Conservation (phyloP, 106 monocot species). For the Apostasia ramifera region DNA sequence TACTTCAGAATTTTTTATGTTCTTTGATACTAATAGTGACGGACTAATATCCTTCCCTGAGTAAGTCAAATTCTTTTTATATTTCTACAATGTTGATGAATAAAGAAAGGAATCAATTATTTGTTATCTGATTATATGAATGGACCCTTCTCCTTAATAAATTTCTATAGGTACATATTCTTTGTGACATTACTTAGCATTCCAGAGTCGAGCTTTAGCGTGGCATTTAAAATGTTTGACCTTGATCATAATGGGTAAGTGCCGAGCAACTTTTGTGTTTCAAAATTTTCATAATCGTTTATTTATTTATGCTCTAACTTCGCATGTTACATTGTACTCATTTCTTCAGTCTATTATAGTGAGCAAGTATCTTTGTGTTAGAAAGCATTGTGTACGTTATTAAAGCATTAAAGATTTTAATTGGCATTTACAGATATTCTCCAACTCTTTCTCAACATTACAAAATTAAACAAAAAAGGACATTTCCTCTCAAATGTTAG, state of each 20-base stretch:
- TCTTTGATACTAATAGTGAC: conserved; percentile 86
- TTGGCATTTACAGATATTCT: too few species aligned
- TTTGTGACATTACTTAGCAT: conserved; percentile 89
- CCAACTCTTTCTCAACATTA: too few species aligned
- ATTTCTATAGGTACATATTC: conserved; percentile 73
- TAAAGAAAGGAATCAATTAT: neutral
- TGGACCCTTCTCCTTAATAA: neutral
- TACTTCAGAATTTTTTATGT: conserved; percentile 83
- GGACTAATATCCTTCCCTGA: conserved; percentile 87
- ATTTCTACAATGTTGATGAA: neutral
- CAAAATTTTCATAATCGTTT: too few species aligned
- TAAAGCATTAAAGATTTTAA: too few species aligned
- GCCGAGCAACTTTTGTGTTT: neutral
- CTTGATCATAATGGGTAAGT: conserved; percentile 73
- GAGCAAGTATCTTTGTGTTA: neutral
- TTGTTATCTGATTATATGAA: neutral
- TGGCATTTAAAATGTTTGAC: conserved; percentile 94
- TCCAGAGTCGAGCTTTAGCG: conserved; percentile 87
- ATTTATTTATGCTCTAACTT: too few species aligned
- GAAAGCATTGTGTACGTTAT: too few species aligned
- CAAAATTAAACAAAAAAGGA: too few species aligned
- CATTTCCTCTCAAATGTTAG: too few species aligned
- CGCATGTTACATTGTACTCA: too few species aligned
- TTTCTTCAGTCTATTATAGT: too few species aligned
- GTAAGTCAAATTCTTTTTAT: conserved; percentile 25